Conservation (phyloP, 768 basidiomycete species). For the Agaricus subrufescens region DNA sequence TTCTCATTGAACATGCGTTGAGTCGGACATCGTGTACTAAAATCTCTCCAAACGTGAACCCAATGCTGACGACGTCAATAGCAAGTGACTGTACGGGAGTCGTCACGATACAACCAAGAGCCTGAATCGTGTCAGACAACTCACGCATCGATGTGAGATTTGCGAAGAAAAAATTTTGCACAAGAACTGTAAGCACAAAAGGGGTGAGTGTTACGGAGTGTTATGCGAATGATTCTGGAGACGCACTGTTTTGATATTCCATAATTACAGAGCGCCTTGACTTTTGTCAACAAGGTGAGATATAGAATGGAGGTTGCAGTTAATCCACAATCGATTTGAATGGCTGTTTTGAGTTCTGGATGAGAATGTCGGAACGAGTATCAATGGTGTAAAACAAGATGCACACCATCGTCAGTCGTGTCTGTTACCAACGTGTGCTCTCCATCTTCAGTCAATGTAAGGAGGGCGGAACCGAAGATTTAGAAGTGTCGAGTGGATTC, state of each 20-base stretch:
- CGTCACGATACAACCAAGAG: constrained; percentile 53
- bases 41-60: constrained; percentile 82
- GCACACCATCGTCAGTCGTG: constrained; percentile 52
- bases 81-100: constrained; percentile 88
- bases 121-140: constrained; percentile 11
- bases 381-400: neutral
- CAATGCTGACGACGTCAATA: constrained; percentile 93
- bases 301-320: constrained; percentile 84
- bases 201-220: neutral
- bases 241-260: constrained; percentile 85
- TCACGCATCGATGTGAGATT: constrained; percentile 39
- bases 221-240: neutral
- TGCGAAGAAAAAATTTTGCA: constrained; percentile 69
- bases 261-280: constrained; percentile 83
- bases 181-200: constrained; percentile 55
- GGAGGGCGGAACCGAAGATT: constrained; percentile 79
- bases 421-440: constrained; percentile 76
- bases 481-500: constrained; percentile 67
- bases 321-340: constrained; percentile 81
- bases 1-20: constrained; percentile 82
- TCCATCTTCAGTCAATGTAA: constrained; percentile 79
- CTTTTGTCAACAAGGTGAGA: constrained; percentile 83
- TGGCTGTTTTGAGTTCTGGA: constrained; percentile 56
- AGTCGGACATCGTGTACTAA: constrained; percentile 87
- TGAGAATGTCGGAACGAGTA: constrained; percentile 6